A percentile compares a stretch with the other conserved stretches of the same genome.
Conservation (phyloP, 257 asterid genomes). For the Solanum ahanhuiri region DNA sequence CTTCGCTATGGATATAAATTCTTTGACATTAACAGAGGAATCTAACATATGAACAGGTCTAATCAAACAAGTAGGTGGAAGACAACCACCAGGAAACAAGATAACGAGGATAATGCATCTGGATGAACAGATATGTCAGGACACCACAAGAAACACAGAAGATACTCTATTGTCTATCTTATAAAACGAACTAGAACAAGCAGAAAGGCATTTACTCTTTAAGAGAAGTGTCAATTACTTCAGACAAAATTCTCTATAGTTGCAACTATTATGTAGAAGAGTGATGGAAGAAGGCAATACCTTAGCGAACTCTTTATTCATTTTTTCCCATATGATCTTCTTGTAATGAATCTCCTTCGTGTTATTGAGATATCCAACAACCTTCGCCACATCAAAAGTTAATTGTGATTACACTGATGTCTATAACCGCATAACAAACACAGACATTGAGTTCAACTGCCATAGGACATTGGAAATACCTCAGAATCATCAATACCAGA, state of each 20-base stretch:
- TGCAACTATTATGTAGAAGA: not conserved
- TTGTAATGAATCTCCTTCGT: conserved; percentile 36
- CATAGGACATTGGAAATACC: conserved; percentile 16
- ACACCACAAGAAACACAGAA: not conserved
- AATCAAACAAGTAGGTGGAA: not conserved
- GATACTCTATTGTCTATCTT: not conserved
- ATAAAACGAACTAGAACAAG: not conserved
- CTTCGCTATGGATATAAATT: not conserved
- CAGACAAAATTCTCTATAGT: not conserved
- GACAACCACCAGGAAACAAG: not conserved
- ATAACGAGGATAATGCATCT: not conserved
- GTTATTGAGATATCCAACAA: conserved; percentile 42
- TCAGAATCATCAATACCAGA: conserved; percentile 51
- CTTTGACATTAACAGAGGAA: not conserved
- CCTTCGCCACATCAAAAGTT: conserved; percentile 13
- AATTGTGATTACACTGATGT: not conserved
- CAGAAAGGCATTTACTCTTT: not conserved
- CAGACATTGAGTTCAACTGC: not conserved
- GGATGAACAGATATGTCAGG: not conserved
- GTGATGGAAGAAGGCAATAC: conserved; percentile 19
- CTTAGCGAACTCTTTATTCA: conserved; percentile 20
- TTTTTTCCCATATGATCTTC: conserved; percentile 52
- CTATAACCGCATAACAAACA: not conserved
- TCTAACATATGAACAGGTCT: not conserved
- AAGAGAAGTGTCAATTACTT: not conserved